phyloP scores from a whole-genome alignment of 2,329 filamentous ascomycete species.

The Fusarium humuli region DNA sequence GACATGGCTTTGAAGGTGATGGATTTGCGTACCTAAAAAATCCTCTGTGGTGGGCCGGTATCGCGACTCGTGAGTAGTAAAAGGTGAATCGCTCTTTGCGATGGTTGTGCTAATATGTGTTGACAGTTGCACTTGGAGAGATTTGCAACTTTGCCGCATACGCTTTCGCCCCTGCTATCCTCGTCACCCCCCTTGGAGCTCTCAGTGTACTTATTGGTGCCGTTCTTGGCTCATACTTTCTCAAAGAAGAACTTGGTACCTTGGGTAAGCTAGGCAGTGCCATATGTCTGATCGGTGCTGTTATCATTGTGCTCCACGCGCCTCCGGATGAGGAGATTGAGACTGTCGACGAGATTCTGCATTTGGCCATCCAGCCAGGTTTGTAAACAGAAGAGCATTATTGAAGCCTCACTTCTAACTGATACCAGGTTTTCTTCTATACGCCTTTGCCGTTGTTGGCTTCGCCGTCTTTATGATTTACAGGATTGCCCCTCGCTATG shows the following conservation, averaged over 20 bases:
- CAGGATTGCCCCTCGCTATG: conserved; percentile 86
- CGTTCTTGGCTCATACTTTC: conserved; percentile 92
- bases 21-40: conserved; percentile 94
- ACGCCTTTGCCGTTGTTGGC: conserved; percentile 80
- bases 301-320: conserved; percentile 97
- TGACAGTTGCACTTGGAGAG: conserved; percentile 87
- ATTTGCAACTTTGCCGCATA: conserved; percentile 98
- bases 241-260: conserved; percentile 89
- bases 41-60: conserved; percentile 98
- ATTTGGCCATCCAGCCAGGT: conserved; percentile 93
- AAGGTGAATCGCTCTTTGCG: background rate
- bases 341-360: conserved; percentile 90
- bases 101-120: conserved; percentile 34
- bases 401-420: conserved; percentile 16
- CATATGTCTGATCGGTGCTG: conserved; percentile 93
- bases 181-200: conserved; percentile 94
- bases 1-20: conserved; percentile 96
- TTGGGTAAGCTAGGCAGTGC: conserved; percentile 95
- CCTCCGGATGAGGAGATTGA: conserved; percentile 92
- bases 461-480: conserved; percentile 98
- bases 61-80: conserved; percentile 80
- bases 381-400: conserved; percentile 39
- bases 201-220: conserved; percentile 95
- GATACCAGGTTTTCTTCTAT: conserved; percentile 83
- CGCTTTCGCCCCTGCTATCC: conserved; percentile 97